A percentile compares a stretch with the other conserved stretches of the same genome.
phyloP scores from a whole-genome alignment of 2,329 filamentous ascomycete genomes.

The Parascedosporium putredinis region DNA sequence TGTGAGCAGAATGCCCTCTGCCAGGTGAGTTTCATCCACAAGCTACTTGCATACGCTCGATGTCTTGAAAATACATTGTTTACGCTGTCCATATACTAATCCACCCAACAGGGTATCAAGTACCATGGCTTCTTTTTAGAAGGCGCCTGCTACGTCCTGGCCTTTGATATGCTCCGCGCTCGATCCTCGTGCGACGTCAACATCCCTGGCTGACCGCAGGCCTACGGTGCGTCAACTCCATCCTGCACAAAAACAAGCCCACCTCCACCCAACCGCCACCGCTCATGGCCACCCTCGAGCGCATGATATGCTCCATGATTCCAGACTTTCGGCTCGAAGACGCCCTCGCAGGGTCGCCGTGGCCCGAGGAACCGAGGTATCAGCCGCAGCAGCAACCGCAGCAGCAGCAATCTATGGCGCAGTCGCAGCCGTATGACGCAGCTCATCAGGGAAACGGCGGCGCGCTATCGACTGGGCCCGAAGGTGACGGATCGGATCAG shows the following conservation, averaged over 20 bases:
- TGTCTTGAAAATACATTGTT: neutral
- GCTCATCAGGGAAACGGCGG: too few relatives aligned
- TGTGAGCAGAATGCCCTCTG: conserved; percentile 28
- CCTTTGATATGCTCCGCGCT: conserved; percentile 31
- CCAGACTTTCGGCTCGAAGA: conserved; percentile 17
- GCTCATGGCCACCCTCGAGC: conserved; percentile 18
- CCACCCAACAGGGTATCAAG: conserved; percentile 25
- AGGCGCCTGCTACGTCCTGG: conserved; percentile 28
- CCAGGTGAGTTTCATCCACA: conserved; percentile 10
- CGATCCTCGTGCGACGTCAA: conserved; percentile 23
- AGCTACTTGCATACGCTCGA: neutral
- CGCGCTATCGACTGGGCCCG: neutral
- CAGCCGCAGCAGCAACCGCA: too few relatives aligned
- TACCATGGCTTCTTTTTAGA: conserved; percentile 33
- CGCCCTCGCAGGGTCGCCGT: neutral
- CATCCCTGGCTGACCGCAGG: conserved; percentile 25
- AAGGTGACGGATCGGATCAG: neutral
- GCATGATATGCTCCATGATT: conserved; percentile 19
- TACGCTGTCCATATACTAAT: conserved; percentile 3
- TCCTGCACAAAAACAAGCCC: conserved; percentile 4
- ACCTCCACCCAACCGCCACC: conserved; percentile 15
- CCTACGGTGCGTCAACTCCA: neutral
- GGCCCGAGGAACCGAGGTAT: neutral
- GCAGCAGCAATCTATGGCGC: too few relatives aligned
- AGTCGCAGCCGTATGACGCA: too few relatives aligned